phyloP scores from a whole-genome alignment of 331 rosid genomes.

The Pyracantha coccinea region DNA sequence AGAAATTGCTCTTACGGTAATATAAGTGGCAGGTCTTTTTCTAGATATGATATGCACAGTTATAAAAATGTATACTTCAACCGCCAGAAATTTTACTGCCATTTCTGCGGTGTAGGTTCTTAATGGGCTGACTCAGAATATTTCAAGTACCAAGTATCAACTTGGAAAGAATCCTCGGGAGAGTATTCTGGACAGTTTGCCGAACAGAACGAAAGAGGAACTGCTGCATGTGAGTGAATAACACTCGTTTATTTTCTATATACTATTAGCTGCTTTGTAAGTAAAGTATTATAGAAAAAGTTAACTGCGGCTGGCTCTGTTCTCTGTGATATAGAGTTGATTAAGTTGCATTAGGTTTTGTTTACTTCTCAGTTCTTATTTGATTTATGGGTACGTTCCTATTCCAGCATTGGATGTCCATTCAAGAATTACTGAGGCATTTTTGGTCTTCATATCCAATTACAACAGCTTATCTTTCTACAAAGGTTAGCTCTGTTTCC shows the following conservation, averaged over 20 bases:
- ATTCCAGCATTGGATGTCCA: conserved; percentile 90
- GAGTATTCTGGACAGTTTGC: conserved; percentile 72
- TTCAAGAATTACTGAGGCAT: conserved; percentile 90
- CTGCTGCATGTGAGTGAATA: conserved; percentile 74
- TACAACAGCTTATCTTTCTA: conserved; percentile 58
- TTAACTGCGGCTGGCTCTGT: not conserved
- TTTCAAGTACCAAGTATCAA: conserved; percentile 72
- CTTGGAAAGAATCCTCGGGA: conserved; percentile 81
- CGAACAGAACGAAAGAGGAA: conserved; percentile 61
- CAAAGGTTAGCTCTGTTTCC: conserved; percentile 44
- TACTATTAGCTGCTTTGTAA: not conserved
- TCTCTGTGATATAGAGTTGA: not conserved
- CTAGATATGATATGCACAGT: not conserved
- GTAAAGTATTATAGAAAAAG: not conserved
- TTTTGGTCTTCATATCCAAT: conserved; percentile 99
- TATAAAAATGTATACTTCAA: not conserved
- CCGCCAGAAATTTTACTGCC: not conserved
- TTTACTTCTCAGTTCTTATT: conserved; percentile 9
- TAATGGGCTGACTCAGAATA: conserved; percentile 80
- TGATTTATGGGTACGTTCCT: conserved; percentile 11
- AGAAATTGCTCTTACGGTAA: conserved; percentile 72
- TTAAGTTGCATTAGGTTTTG: conserved; percentile 11
- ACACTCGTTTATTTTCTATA: not conserved
- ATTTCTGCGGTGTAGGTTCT: conserved; percentile 49
- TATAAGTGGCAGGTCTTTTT: conserved; percentile 2